Percentiles rank a stretch among this genome's conserved stretches.
phyloP scores from a whole-genome alignment of 352 stramenopile species.

The Phytophthora pisi region DNA sequence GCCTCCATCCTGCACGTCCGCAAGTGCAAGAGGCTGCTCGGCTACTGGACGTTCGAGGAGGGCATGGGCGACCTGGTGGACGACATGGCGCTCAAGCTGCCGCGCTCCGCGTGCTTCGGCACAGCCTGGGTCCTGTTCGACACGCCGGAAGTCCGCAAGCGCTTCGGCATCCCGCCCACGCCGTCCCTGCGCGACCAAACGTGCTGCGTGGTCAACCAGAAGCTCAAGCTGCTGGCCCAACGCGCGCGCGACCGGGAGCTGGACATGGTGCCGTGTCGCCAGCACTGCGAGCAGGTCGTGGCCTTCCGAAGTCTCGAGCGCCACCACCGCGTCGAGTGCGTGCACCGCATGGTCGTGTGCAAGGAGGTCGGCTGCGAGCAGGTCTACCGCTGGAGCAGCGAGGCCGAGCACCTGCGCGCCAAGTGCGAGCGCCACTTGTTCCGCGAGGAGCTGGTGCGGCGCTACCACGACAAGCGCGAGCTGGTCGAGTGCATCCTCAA shows the following conservation, averaged over 20 bases:
- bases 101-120: conserved; percentile 52
- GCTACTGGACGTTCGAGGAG: conserved; percentile 85
- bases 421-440: conserved; percentile 47
- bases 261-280: conserved; percentile 46
- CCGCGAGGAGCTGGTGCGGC: conserved; percentile 47
- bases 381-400: conserved; percentile 41
- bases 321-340: conserved; percentile 57
- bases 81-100: conserved; percentile 63
- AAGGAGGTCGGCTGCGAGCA: conserved; percentile 49
- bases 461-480: conserved; percentile 45
- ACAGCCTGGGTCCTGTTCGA: conserved; percentile 62
- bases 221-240: conserved; percentile 66
- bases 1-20: conserved; percentile 49
- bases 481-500: conserved; percentile 52
- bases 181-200: conserved; percentile 69
- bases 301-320: conserved; percentile 47
- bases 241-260: conserved; percentile 53
- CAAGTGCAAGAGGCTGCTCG: conserved; percentile 42
- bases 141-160: conserved; percentile 44
- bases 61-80: conserved; percentile 71
- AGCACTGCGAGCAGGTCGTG: conserved; percentile 49
- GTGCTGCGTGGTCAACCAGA: conserved; percentile 71
- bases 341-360: conserved; percentile 62
- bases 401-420: conserved; percentile 34
- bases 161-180: conserved; percentile 61